Conservation (phyloP, 2,329 filamentous ascomycete species). For the Alternaria arborescens region DNA sequence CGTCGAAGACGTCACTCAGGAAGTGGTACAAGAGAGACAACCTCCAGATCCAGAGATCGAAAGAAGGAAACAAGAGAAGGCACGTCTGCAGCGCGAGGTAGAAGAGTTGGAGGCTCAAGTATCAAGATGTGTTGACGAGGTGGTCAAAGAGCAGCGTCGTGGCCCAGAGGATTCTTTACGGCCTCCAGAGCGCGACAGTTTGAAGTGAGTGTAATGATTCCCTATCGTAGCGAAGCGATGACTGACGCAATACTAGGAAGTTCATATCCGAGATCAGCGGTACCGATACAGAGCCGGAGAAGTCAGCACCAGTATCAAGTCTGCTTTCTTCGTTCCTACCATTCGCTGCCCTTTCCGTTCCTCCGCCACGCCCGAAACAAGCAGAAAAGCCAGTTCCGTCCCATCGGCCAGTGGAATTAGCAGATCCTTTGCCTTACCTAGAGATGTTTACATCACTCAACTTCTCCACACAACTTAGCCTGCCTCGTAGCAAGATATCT, state of each 20-base stretch:
- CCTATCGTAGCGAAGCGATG: not conserved
- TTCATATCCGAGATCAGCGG: slow-evolving; percentile 36
- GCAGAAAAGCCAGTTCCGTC: slow-evolving; percentile 61
- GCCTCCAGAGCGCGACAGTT: slow-evolving; percentile 31
- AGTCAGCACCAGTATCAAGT: slow-evolving; percentile 39
- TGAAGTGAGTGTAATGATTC: slow-evolving; percentile 28
- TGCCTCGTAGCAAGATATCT: slow-evolving; percentile 27
- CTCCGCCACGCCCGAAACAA: slow-evolving; percentile 32
- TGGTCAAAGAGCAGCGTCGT: slow-evolving; percentile 37
- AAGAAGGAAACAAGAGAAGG: slow-evolving; percentile 43
- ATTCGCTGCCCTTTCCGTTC: slow-evolving; percentile 40
- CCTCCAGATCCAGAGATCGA: slow-evolving; percentile 36
- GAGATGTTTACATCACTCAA: slow-evolving; percentile 74
- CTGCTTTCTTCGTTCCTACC: slow-evolving; percentile 54
- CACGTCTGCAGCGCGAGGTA: slow-evolving; percentile 38
- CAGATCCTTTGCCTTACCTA: slow-evolving; percentile 73
- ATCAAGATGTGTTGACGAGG: slow-evolving; percentile 37
- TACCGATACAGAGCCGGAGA: slow-evolving; percentile 25
- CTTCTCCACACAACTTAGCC: slow-evolving; percentile 63
- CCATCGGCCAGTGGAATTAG: slow-evolving; percentile 70
- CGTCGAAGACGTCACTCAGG: not conserved
- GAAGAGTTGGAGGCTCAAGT: slow-evolving; percentile 45
- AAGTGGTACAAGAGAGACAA: slow-evolving; percentile 10
- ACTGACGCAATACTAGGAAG: slow-evolving; percentile 28
- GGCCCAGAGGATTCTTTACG: slow-evolving; percentile 18